Base-by-base conservation (phyloP, 495 filamentous ascomycete species). In the Tuber magnatum region DNA sequence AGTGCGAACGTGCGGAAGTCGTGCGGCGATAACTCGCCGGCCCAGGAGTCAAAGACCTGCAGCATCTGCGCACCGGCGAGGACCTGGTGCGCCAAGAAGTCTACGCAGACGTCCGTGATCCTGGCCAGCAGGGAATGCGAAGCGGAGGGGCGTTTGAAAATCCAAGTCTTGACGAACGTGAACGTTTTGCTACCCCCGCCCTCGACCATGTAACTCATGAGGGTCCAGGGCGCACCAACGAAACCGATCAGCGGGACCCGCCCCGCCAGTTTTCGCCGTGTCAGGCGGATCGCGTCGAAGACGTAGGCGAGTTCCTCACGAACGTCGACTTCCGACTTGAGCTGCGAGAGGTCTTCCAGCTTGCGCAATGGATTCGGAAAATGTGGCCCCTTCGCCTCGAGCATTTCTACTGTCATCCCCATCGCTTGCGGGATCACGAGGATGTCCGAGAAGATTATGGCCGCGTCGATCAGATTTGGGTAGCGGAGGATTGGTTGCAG, bases 21-120 rank as follows among this genome's bases (percentile, higher is more conserved):
- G 4, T 87, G 84, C 1, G 95, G 94, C 5, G 92, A 93, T 43
- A 99, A 87, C 85, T 98, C 95, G 3, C 92, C 94, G 7, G 96
- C 95, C 94, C 94, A 99, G 7, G 94, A 97, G 83, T 99, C 95
- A 82, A 99, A 99, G n/a, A 99, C 93, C 84, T 98, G 96, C 39
- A 99, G 85, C 80, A 98, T 86, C 86, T 93, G 91, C 70, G 95
- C 95, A 46, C 95, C 95, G 28, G 95, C 96, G 72, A 91, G 88
- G 72, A 98, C 94, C 83, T 99, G 95, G 61, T 92, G 86, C 0
- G 94, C 95, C 46, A 99, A 87, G 84, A 97, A 94, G 79, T 98
- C 94, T 1, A 97, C 92, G 81, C 94, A 97, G 51, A 97, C 85
- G 79, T 93, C 92, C 22, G 96, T 87, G 77, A 97, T 96, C 88